phyloP scores from a whole-genome alignment of 305 asterid species.

The Fraxinus xanthoxyloides region DNA sequence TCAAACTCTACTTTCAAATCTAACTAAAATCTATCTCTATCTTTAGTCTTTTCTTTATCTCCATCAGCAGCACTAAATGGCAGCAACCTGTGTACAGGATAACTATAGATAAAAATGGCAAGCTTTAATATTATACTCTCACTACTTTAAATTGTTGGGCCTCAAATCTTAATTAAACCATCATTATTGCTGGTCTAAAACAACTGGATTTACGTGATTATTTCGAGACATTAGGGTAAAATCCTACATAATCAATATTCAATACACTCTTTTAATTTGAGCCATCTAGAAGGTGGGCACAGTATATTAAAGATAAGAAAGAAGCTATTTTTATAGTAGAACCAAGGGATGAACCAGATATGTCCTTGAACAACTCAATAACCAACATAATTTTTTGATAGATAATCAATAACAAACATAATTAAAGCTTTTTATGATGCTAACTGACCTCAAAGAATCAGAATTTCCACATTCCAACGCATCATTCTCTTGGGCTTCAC shows the following conservation, averaged over 20 bases:
- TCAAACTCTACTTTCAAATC: not conserved
- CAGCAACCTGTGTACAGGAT: not conserved
- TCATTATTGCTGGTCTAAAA: not conserved
- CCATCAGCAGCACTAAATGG: not conserved
- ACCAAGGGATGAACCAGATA: not conserved
- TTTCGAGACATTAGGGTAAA: not conserved
- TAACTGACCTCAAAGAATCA: slow-evolving; percentile 58
- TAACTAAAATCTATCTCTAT: not conserved
- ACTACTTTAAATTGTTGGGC: not conserved
- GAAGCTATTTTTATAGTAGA: not conserved
- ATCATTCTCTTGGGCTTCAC: slow-evolving; percentile 91
- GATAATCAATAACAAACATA: slow-evolving; percentile 6
- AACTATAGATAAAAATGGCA: not conserved
- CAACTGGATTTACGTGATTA: not conserved
- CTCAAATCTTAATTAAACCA: not conserved
- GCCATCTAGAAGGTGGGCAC: not conserved
- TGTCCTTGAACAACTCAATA: slow-evolving; percentile 2
- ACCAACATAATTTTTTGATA: too few species aligned
- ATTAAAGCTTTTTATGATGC: slow-evolving; percentile 1
- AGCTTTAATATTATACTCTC: not conserved
- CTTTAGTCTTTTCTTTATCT: not conserved
- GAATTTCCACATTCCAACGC: slow-evolving; percentile 67
- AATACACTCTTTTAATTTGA: not conserved
- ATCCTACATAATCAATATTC: not conserved
- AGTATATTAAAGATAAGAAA: not conserved